Evolutionary conservation across 2,329 filamentous ascomycete genomes (phyloP), one percentile per base, ranked within the genome.

Genomic region (Botrytis deweyae): DNA sequence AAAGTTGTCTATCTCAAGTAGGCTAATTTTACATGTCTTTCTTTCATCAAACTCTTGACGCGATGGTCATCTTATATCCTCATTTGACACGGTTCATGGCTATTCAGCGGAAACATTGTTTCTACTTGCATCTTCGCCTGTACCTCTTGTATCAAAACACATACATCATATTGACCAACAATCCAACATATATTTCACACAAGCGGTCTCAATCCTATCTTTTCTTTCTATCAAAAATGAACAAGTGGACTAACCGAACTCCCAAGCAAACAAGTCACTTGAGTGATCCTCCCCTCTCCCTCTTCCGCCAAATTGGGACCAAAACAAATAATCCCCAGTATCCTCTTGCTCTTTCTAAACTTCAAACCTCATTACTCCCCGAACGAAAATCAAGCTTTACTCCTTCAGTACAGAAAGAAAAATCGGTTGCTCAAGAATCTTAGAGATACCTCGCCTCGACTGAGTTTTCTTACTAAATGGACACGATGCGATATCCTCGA

Each of bases 381-480:
- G 12, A 29, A 29, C 12, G 16, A 29, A 1, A 16, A n/a, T 5
- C 25, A 55, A n/a, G 3, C 6, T 16, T 16, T 0, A 29, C 14
- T 2, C 5, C 25, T 55, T 55, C 25, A 55, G 1, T 16, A 7
- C 3, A 4, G n/a, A 58, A 58, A 58, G n/a, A 29, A 58, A 58
- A 18, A 9, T 4, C 16, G 1, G 29, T 2, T 3, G 14, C n/a
- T 18, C n/a, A 0, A 55, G n/a, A 55, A 55, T 1, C 7, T 18
- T 18, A 29, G 5, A 55, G 14, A 55, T 29, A 8, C 14, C 22
- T n/a, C 25, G 4, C 9, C 25, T 55, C 25, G 6, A 16, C 25
- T 16, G 0, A 1, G 2, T 16, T 16, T 55, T 8, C 25, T 55
- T 29, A 8, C 25, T 8, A 16, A 4, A 58, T 16, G 16, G n/a